A percentile compares a stretch with the other conserved stretches of the same genome.
These are phyloP conservation scores for Neophaeococcomyces aloes DNA, from an alignment of 2,329 filamentous ascomycete genomes.

Conservation along the genomic window DNA sequence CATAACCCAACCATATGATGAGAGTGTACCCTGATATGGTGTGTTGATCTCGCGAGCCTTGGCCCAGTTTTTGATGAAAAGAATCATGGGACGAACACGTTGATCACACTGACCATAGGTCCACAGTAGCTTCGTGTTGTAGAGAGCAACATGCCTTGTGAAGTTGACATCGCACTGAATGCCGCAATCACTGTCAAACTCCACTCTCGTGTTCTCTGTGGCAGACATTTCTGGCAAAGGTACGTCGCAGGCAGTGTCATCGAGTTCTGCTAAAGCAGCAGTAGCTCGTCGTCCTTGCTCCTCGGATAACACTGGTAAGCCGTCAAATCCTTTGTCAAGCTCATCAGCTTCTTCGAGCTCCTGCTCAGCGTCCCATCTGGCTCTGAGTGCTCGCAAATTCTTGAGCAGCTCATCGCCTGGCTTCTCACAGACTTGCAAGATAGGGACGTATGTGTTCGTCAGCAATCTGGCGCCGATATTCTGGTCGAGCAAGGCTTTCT, in stretches of 20 bases:
- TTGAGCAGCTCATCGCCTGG: conserved; percentile 52
- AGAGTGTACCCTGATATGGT: conserved; percentile 73
- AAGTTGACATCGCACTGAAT: conserved; percentile 92
- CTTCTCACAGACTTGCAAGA: conserved; percentile 72
- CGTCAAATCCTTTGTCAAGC: not conserved
- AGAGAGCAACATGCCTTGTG: conserved; percentile 67
- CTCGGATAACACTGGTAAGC: not conserved
- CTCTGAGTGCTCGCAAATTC: conserved; percentile 53
- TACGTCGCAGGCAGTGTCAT: conserved; percentile 14
- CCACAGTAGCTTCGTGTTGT: conserved; percentile 71
- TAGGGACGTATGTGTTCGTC: conserved; percentile 69
- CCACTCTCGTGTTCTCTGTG: conserved; percentile 52
- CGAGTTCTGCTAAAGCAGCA: conserved; percentile 8
- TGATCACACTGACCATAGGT: conserved; percentile 73
- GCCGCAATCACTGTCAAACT: conserved; percentile 69
- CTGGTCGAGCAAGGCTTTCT: conserved; percentile 60
- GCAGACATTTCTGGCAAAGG: conserved; percentile 23
- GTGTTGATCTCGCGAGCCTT: conserved; percentile 78
- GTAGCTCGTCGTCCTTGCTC: not conserved
- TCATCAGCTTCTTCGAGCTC: conserved; percentile 1
- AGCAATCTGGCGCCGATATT: conserved; percentile 69
- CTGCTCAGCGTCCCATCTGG: conserved; percentile 13
- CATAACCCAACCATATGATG: conserved; percentile 81
- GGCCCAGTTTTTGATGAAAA: conserved; percentile 88
- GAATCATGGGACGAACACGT: conserved; percentile 64